These are phyloP conservation scores for Euphorbia lathyris DNA, from an alignment of 345 rosid species.

Conservation along the genomic window DNA sequence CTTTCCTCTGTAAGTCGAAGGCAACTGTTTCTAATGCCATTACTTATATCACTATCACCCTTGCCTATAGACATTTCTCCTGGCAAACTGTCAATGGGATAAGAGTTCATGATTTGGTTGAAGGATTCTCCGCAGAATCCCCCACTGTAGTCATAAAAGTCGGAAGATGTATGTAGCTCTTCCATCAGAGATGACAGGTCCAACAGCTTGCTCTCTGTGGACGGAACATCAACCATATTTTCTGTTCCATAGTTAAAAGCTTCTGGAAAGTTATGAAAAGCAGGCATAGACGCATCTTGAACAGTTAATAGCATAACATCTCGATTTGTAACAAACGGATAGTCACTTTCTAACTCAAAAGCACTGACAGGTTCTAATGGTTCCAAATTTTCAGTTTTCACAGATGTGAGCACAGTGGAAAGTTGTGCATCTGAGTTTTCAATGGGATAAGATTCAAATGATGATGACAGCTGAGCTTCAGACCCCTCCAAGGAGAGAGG, in stretches of 20 bases:
- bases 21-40: conserved; percentile 14
- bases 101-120: conserved; percentile 17
- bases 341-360: conserved; percentile 12
- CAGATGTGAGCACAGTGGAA: conserved; percentile 9
- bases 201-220: conserved; percentile 34
- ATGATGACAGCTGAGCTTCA: conserved; percentile 19
- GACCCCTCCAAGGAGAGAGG: conserved; percentile 17
- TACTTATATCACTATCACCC: not conserved
- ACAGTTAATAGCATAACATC: conserved; percentile 12
- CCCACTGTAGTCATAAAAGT: conserved; percentile 8
- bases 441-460: conserved; percentile 12
- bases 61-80: conserved; percentile 20
- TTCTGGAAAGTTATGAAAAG: conserved; percentile 24
- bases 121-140: conserved; percentile 25
- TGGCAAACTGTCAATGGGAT: conserved; percentile 15
- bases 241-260: conserved; percentile 19
- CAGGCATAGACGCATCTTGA: conserved; percentile 3
- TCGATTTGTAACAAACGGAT: conserved; percentile 16
- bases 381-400: conserved; percentile 21
- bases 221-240: not conserved
- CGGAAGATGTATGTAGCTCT: conserved; percentile 30
- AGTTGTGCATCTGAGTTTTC: conserved; percentile 30
- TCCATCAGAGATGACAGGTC: conserved; percentile 37
- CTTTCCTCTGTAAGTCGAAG: conserved; percentile 36
- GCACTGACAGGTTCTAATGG: conserved; percentile 12